Base-by-base conservation (phyloP, 306 rosid species). In the Hippophae gyantsensis region DNA sequence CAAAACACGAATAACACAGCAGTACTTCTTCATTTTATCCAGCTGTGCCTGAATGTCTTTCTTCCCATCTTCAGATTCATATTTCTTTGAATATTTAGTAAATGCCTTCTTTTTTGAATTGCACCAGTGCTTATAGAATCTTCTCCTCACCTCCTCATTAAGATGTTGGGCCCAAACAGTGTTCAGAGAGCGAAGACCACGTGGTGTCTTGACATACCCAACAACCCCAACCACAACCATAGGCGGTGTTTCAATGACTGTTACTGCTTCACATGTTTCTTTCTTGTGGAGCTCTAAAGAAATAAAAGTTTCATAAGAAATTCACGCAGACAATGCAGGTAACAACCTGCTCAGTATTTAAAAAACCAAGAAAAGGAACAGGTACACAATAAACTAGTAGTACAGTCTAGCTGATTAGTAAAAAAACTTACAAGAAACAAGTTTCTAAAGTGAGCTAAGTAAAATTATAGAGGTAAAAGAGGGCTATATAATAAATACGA, bases 131-230 rank as follows among this genome's bases (percentile, higher is more conserved):
- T 84, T 87, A 71, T 84, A 87, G 66, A 87, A 87, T 7, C 92
- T 67, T 63, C 92, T 72, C 78, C 42, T 84, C 27, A 81, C 67
- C 60, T 87, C 95, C 72, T 87, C 95, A 50, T 81, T 87, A 25
- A 84, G 73, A 76, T 87, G 89, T 75, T 82, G 92, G 40, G 95
- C 95, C 95, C 95, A 87, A 52, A 87, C 77, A 13, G 89, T 84
- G 46, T 65, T 80, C 62, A 87, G 54, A 0, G 86, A 64, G 54
- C 92, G 89, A 6, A 87, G 83, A 7, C 95, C 95, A 0, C 81
- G 80, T 2, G 89, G 75, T 1, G 89, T 87, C 61, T 76, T 82
- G 14, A 84, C 75, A 66, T 84, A 84, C 27, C 96, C 96, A 52
- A 84, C 94, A 52, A 84, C 81, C 7, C 96, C 96, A 64, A 87